Conservation (phyloP, 108 stramenopile species). For the Cyclostephanos invisitatus region DNA sequence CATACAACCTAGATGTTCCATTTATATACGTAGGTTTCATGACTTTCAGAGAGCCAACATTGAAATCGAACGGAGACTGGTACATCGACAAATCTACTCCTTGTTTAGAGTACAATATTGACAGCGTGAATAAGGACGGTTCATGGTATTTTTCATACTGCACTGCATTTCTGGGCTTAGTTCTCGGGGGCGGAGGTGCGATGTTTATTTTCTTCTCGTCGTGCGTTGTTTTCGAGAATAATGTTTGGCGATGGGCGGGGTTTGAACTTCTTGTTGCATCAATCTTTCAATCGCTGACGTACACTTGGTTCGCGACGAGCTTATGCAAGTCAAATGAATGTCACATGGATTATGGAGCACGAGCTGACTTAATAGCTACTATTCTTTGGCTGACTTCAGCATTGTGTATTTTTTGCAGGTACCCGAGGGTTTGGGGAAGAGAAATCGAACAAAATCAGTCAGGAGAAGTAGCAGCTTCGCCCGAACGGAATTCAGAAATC, state of each 20-base stretch:
- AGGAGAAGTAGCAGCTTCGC: neutral
- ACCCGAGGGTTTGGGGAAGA: constrained; percentile 42
- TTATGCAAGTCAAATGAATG: constrained; percentile 56
- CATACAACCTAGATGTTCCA: constrained; percentile 39
- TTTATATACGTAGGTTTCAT: constrained; percentile 68
- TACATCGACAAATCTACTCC: constrained; percentile 17
- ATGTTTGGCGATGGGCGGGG: constrained; percentile 73
- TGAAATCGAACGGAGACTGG: constrained; percentile 42
- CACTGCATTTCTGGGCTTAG: constrained; percentile 59
- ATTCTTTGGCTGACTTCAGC: constrained; percentile 53
- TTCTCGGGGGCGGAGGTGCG: constrained; percentile 67
- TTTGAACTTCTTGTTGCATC: constrained; percentile 57
- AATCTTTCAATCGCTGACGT: constrained; percentile 54
- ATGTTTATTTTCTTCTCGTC: constrained; percentile 68
- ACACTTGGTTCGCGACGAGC: constrained; percentile 64
- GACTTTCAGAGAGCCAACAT: constrained; percentile 54
- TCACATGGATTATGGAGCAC: constrained; percentile 54
- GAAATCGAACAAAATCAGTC: constrained; percentile 17
- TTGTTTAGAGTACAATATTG: constrained; percentile 52
- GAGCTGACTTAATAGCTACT: constrained; percentile 56
- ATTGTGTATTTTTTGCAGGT: constrained; percentile 49
- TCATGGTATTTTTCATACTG: constrained; percentile 56
- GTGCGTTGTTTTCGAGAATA: constrained; percentile 61
- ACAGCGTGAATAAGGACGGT: constrained; percentile 51
- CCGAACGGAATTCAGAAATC: neutral